Conservation (phyloP, 208 protist genomes). For the Kentomonas sorsogonicus region DNA sequence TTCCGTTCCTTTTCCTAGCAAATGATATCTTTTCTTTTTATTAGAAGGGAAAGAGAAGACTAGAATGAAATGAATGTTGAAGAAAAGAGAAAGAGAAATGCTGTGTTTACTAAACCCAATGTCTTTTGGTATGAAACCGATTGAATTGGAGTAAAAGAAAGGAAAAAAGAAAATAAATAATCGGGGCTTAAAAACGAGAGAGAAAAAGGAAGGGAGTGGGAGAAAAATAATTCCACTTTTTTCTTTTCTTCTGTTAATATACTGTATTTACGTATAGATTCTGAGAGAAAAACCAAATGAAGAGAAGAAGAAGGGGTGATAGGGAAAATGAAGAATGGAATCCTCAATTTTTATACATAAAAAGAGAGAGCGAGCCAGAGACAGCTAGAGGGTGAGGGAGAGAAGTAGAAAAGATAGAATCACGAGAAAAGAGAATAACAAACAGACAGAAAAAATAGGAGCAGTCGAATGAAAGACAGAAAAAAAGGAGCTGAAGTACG, state of each 20-base stretch:
- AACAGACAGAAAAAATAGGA: not conserved
- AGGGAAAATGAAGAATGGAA: not conserved
- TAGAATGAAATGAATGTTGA: too few species aligned
- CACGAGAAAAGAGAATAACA: constrained; percentile 2
- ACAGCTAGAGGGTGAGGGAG: not conserved
- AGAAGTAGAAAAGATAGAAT: constrained; percentile 5
- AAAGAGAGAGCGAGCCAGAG: not conserved
- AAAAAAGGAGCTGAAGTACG: too few species aligned
- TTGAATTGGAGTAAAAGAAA: not conserved
- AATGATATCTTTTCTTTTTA: too few species aligned
- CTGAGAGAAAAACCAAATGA: too few species aligned
- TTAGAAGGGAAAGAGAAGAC: too few species aligned
- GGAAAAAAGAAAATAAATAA: not conserved
- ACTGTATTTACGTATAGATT: too few species aligned
- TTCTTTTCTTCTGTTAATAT: too few species aligned
- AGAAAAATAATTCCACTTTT: too few species aligned
- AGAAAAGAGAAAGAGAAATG: not conserved
- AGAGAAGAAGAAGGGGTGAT: not conserved
- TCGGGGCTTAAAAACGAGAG: not conserved
- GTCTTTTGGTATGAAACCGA: too few species aligned
- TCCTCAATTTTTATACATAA: not conserved
- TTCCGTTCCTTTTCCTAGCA: too few species aligned
- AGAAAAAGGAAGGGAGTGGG: not conserved
- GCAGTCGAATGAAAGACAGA: not conserved
- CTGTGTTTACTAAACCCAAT: too few species aligned